These are phyloP conservation scores for Gymnopilus junonius DNA, from an alignment of 768 basidiomycete genomes.

Conservation along the genomic window DNA sequence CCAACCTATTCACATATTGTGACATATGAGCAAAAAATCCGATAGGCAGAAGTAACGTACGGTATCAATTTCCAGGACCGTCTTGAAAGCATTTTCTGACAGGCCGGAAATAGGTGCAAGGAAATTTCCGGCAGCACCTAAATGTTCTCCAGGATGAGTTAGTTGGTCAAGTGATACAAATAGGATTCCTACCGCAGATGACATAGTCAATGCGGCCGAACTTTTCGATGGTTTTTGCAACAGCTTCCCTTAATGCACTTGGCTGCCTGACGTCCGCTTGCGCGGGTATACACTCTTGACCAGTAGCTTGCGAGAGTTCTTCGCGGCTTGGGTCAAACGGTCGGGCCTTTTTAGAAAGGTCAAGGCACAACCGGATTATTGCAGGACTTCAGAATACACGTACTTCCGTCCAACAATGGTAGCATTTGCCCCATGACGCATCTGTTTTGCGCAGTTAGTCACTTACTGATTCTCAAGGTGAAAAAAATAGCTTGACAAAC, in stretches of 20 bases:
- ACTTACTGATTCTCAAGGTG: background rate
- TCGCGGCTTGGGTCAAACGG: slow-evolving; percentile 69
- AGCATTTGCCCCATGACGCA: slow-evolving; percentile 83
- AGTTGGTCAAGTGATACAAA: background rate
- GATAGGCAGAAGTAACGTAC: slow-evolving; percentile 42
- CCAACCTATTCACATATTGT: slow-evolving; percentile 60
- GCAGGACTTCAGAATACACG: slow-evolving; percentile 28
- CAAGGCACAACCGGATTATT: background rate
- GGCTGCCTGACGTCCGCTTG: slow-evolving; percentile 87
- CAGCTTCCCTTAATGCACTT: slow-evolving; percentile 73
- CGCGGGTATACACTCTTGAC: slow-evolving; percentile 68
- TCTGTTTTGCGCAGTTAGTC: slow-evolving; percentile 44
- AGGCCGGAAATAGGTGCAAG: slow-evolving; percentile 82
- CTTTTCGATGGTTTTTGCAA: slow-evolving; percentile 68
- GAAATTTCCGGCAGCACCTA: slow-evolving; percentile 97
- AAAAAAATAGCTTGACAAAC: slow-evolving; percentile 46
- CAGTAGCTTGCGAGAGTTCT: slow-evolving; percentile 72
- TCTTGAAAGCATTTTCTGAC: slow-evolving; percentile 89
- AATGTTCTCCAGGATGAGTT: background rate
- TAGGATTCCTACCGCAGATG: slow-evolving; percentile 70
- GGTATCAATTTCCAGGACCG: slow-evolving; percentile 93
- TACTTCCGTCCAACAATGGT: slow-evolving; percentile 89
- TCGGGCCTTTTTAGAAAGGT: slow-evolving; percentile 48
- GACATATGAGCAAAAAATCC: background rate
- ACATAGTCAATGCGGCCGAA: slow-evolving; percentile 95